A percentile compares a stretch with the other conserved stretches of the same genome.
These are phyloP conservation scores for Heliamphora exappendiculata DNA, from an alignment of 148 eudicot genomes.

Conservation along the genomic window DNA sequence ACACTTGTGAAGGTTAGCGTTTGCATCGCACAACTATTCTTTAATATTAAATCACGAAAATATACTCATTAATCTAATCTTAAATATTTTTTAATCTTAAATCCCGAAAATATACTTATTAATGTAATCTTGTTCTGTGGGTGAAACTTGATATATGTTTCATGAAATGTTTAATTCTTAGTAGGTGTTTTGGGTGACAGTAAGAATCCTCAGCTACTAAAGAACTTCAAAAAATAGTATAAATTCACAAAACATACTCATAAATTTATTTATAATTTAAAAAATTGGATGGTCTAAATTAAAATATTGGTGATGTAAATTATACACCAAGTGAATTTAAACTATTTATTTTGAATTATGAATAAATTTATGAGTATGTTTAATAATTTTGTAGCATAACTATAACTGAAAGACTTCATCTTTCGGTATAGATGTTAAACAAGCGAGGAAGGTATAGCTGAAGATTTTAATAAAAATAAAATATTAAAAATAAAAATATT, in stretches of 20 bases:
- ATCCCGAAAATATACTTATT: not conserved
- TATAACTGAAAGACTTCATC: no score
- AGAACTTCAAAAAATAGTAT: no score
- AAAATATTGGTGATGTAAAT: not conserved
- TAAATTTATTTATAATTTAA: no score
- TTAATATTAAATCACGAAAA: not conserved
- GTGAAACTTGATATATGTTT: not conserved
- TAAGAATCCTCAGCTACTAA: not conserved
- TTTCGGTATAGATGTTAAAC: no score
- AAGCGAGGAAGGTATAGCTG: no score
- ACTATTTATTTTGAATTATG: not conserved
- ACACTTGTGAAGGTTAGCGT: conserved; percentile 75
- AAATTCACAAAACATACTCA: no score
- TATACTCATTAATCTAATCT: not conserved
- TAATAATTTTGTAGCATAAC: no score
- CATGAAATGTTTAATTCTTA: not conserved
- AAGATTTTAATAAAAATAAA: no score
- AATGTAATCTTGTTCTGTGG: not conserved
- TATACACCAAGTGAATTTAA: not conserved
- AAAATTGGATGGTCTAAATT: not conserved
- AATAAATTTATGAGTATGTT: no score
- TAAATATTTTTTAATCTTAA: not conserved
- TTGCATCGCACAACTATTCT: not conserved
- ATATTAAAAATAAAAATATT: no score
- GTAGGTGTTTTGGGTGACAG: not conserved